Base-by-base conservation (phyloP, 75 land plant species). In the Larix kaempferi region DNA sequence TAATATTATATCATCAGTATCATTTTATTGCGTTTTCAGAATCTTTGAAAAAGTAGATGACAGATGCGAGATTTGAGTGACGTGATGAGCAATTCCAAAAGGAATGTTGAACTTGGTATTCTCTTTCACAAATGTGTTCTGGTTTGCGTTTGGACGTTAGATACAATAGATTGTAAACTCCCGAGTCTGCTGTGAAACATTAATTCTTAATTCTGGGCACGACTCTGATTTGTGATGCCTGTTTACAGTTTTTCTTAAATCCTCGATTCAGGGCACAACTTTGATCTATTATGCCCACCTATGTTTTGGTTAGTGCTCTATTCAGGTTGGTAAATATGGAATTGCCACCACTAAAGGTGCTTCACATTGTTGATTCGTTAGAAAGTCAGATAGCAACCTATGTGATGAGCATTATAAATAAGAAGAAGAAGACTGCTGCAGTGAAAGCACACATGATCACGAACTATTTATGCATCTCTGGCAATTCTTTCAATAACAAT, bases 31-130 rank as follows among this genome's bases (percentile, higher is more conserved):
- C 56, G 55, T 49, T 22, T 78, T 41, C 88, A 93, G 98, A 78
- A 82, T 86, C 74, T 23, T 72, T 25, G 91, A 88, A 73, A 84
- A 80, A 74, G 92, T 91, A 4, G 91, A 89, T 80, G 98, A 88
- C 12, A 91, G 99, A 74, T 94, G 99, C 98, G 93, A 97, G 61
- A 77, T 97, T 44, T 89, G 89, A 78, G 92, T 91, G n/a, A 91
- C 88, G 94, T 77, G 99, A 97, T 44, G 99, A 95, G 23, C 99
- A 97, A 60, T 97, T 97, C 78, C 95, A 97, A 79, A 98, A 97
- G 98, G 99, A 89, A 81, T 44, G 78, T 44, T 66, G 14, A 73
- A 54, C 37, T 6, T 54, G 2, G 60, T 59, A 17, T 59, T 21
- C 60, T 2, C n/a, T 16, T 17, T 17, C 17, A 59, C 60, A 59